phyloP scores from a whole-genome alignment of 495 filamentous ascomycete genomes.

The Symbiotaphrina buchneri region DNA sequence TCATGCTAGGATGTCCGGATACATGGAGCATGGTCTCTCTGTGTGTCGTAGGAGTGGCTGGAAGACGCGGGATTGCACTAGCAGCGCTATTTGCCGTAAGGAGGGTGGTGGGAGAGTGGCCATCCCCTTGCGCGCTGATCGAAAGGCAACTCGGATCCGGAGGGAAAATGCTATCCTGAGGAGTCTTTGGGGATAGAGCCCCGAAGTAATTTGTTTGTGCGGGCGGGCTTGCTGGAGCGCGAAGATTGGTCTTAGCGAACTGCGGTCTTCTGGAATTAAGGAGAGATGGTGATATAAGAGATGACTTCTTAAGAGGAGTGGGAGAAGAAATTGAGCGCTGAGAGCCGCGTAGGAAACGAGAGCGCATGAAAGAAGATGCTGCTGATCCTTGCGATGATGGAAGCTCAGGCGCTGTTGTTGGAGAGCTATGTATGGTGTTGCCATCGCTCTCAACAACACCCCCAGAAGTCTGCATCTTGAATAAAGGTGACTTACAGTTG shows the following conservation, averaged over 20 bases:
- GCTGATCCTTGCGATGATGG: slow-evolving; percentile 13
- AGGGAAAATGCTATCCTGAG: slow-evolving; percentile 46
- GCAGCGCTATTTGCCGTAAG: slow-evolving; percentile 16
- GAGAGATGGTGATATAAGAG: slow-evolving; percentile 2
- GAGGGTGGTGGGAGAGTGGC: slow-evolving; percentile 17
- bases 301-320: slow-evolving; percentile 5
- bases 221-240: slow-evolving; percentile 26
- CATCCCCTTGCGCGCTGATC: slow-evolving; percentile 36
- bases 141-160: slow-evolving; percentile 68
- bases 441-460: slow-evolving; percentile 11
- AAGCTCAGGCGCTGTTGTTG: slow-evolving; percentile 10
- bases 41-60: slow-evolving; percentile 61
- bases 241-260: slow-evolving; percentile 20
- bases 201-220: slow-evolving; percentile 21
- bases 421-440: slow-evolving; percentile 13
- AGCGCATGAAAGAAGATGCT: slow-evolving; percentile 15
- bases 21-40: slow-evolving; percentile 31
- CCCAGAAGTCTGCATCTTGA: slow-evolving; percentile 7
- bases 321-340: slow-evolving; percentile 11
- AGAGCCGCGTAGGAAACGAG: slow-evolving; percentile 14
- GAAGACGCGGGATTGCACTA: slow-evolving; percentile 25
- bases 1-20: slow-evolving; percentile 22
- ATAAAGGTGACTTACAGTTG: slow-evolving; percentile 14
- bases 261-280: slow-evolving; percentile 9
- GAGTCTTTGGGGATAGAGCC: slow-evolving; percentile 51